Evolutionary conservation across 352 stramenopile species (phyloP), one percentile per base, ranked within the genome.

Genomic region (Phytophthora ramorum): DNA sequence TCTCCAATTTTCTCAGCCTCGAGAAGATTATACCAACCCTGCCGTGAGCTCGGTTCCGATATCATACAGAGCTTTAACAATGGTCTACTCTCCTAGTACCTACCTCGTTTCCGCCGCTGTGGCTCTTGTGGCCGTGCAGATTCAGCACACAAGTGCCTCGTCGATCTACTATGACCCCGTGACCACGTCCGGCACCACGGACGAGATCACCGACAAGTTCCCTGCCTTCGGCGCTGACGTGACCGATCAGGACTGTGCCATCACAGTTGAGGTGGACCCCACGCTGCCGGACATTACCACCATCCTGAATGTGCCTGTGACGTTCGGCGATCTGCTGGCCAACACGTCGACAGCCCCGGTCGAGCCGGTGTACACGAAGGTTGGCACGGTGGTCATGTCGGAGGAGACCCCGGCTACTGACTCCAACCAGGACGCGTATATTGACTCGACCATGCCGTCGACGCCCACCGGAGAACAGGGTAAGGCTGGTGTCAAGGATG

Each of bases 281-380:
- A 76, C 68, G 26, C 53, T 76, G 6, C 68, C 63, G 2, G n/a
- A 76, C 44, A 66, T 76, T 26, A 56, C 30, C 0, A 69, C 68
- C 3, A 76, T 76, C 22, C 53, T 57, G 34, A 47, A 20, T 6
- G 64, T 69, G 22, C 52, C 57, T 0, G 68, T 71, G 35, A 54
- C 17, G 7, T 69, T 28, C 45, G 14, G 32, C 13, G 45, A 70
- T 8, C 34, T 76, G 28, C 34, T 76, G 50, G 48, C 46, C 10
- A 76, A 69, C 41, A 7, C 24, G 19, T 49, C 68, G 14, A 51
- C 50, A 48, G 26, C 55, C 16, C 67, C 67, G 7, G 20, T 20
- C 4, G 51, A 72, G 16, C 62, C 68, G 1, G 32, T 76, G 30
- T 72, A 56, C 24, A 48, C 51, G 5, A 72, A 72, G 53, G 68